Evolutionary conservation across 1,284 basidiomycete genomes (phyloP).

Genomic region (Polyporus tsugae): DNA sequence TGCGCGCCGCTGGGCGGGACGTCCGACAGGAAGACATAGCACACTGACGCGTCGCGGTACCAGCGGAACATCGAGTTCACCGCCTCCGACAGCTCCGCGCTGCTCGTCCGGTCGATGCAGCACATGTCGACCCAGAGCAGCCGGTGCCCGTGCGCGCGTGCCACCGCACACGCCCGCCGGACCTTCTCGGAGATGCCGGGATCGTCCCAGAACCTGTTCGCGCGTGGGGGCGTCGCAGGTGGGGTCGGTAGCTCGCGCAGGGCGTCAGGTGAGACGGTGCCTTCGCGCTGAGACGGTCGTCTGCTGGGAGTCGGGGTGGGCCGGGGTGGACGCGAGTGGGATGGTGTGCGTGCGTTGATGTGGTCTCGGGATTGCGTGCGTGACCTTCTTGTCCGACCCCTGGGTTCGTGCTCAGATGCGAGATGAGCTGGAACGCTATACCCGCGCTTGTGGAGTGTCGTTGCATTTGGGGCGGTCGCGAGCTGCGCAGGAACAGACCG

Average conservation of each 20-base stretch:
- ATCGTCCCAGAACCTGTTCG: conserved; percentile 6
- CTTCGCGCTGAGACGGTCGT: not conserved
- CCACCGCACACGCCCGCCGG: conserved; percentile 3
- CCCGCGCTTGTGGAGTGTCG: not conserved
- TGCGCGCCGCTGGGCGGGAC: not conserved
- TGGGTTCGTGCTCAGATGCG: not conserved
- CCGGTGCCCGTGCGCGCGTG: conserved; percentile 8
- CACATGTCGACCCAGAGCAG: conserved; percentile 18
- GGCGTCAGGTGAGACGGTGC: not conserved
- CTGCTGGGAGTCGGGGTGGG: not conserved
- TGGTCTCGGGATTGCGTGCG: not conserved
- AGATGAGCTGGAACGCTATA: not conserved
- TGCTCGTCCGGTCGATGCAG: conserved; percentile 19
- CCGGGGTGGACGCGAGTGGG: not conserved
- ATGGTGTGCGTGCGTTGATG: not conserved
- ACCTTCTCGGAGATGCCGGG: conserved; percentile 4
- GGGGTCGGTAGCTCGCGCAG: not conserved
- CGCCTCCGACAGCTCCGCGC: conserved; percentile 14
- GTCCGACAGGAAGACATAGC: conserved; percentile 14
- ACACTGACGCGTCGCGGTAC: conserved; percentile 8
- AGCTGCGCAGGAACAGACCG: not conserved
- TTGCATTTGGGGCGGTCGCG: not conserved
- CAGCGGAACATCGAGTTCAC: conserved; percentile 9
- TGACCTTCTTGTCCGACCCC: not conserved
- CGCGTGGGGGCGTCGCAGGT: not conserved